These are phyloP conservation scores for Dendrobium catenatum DNA, from an alignment of 106 monocot genomes.

Conservation along the genomic window DNA sequence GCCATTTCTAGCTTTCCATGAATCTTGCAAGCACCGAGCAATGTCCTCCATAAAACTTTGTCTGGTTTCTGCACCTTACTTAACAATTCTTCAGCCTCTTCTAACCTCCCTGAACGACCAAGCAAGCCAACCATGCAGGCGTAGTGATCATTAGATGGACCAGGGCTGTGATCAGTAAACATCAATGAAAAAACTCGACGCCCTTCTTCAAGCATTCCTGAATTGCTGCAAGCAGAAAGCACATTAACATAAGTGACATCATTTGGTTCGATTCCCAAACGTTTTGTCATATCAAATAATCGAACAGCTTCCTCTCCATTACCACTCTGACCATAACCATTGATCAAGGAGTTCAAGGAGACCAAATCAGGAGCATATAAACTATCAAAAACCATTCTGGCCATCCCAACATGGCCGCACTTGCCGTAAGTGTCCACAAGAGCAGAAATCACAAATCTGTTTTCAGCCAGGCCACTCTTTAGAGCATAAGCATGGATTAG, in stretches of 20 bases:
- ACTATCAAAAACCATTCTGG: constrained; percentile 33
- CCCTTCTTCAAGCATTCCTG: constrained; percentile 60
- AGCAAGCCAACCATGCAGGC: constrained; percentile 60
- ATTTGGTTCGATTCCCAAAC: constrained; percentile 28
- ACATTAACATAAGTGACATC: constrained; percentile 37
- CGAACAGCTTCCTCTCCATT: constrained; percentile 35
- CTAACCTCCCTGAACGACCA: constrained; percentile 43
- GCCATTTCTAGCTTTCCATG: constrained; percentile 54
- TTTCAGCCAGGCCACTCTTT: constrained; percentile 33
- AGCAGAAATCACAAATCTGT: constrained; percentile 42
- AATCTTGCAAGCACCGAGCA: constrained; percentile 62
- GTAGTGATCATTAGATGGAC: constrained; percentile 46
- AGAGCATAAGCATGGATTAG: constrained; percentile 34
- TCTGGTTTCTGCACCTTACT: constrained; percentile 21
- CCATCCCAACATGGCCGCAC: constrained; percentile 44
- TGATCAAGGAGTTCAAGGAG: constrained; percentile 56
- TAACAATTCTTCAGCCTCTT: constrained; percentile 47
- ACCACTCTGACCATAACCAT: constrained; percentile 61
- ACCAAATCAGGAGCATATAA: constrained; percentile 37
- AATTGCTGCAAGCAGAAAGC: constrained; percentile 59
- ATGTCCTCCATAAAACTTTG: constrained; percentile 55
- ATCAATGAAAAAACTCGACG: constrained; percentile 35
- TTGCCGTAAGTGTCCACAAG: constrained; percentile 64
- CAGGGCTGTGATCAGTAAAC: background rate
- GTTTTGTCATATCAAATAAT: constrained; percentile 29